Conservation (phyloP, 345 rosid species). For the Lumnitzera racemosa region DNA sequence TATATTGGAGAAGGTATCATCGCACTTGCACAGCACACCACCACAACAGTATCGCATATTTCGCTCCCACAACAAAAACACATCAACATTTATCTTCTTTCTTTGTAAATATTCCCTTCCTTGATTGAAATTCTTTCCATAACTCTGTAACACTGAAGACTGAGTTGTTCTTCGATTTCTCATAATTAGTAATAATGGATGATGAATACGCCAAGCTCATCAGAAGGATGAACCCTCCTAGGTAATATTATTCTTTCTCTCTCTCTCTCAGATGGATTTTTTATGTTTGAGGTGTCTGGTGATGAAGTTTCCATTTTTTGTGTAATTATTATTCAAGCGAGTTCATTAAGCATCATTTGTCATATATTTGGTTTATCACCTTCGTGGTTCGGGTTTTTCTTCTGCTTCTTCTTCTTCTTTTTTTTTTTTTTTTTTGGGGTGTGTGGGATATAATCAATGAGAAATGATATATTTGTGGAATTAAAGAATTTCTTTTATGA, state of each 20-base stretch:
- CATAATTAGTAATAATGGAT: constrained; percentile 14
- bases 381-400: too few relatives aligned
- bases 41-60: too few relatives aligned
- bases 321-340: not conserved
- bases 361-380: too few relatives aligned
- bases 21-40: too few relatives aligned
- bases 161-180: not conserved
- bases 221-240: constrained; percentile 44
- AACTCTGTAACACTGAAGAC: not conserved
- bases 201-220: constrained; percentile 46
- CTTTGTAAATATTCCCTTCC: not conserved
- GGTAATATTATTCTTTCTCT: constrained; percentile 13
- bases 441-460: too few relatives aligned
- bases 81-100: not conserved
- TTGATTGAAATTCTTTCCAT: not conserved
- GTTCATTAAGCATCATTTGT: too few relatives aligned
- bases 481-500: too few relatives aligned
- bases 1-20: constrained; percentile 4
- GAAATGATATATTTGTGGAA: too few relatives aligned
- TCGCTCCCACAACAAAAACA: too few relatives aligned
- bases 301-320: not conserved
- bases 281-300: not conserved
- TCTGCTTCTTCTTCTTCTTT: too few relatives aligned
- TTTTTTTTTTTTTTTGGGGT: too few relatives aligned
- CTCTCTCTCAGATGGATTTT: not conserved